phyloP scores from a whole-genome alignment of 2,329 filamentous ascomycete genomes.

The Trichoderma brevicompactum region DNA sequence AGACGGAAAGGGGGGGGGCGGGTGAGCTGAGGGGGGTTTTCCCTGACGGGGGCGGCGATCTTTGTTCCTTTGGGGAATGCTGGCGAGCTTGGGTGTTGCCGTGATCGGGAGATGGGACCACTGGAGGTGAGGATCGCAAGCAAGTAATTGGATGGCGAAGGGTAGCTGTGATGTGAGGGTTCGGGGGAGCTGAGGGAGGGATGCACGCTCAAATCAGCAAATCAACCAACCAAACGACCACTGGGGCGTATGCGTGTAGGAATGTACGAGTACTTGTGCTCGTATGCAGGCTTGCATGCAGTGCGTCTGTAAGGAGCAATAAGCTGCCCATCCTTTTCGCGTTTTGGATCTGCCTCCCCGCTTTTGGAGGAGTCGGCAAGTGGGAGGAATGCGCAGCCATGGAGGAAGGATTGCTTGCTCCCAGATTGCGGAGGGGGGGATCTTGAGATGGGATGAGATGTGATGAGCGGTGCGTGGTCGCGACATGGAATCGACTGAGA shows the following conservation, averaged over 20 bases:
- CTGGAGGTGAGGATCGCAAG: not conserved
- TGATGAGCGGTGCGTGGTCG: no score
- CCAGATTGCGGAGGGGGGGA: not conserved
- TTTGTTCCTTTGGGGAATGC: not conserved
- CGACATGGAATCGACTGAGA: not conserved
- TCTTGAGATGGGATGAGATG: not conserved
- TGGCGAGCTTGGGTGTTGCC: not conserved
- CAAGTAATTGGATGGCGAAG: not conserved
- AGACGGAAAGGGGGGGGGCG: no score
- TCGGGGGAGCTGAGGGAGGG: no score
- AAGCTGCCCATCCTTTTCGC: not conserved
- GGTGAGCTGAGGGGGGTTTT: not conserved
- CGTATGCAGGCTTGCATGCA: not conserved
- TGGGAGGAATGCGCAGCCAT: not conserved
- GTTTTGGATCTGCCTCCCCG: not conserved
- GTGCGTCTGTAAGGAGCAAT: not conserved
- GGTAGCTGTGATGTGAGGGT: not conserved
- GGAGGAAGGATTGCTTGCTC: not conserved
- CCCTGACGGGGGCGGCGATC: constrained; percentile 4
- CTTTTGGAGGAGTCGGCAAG: constrained; percentile 8
- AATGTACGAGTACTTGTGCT: no score
- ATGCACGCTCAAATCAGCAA: no score
- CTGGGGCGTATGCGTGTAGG: no score
- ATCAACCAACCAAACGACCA: no score
- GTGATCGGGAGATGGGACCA: not conserved